These are phyloP conservation scores for Vachellia pachyceras DNA, from an alignment of 306 rosid species.

Conservation along the genomic window DNA sequence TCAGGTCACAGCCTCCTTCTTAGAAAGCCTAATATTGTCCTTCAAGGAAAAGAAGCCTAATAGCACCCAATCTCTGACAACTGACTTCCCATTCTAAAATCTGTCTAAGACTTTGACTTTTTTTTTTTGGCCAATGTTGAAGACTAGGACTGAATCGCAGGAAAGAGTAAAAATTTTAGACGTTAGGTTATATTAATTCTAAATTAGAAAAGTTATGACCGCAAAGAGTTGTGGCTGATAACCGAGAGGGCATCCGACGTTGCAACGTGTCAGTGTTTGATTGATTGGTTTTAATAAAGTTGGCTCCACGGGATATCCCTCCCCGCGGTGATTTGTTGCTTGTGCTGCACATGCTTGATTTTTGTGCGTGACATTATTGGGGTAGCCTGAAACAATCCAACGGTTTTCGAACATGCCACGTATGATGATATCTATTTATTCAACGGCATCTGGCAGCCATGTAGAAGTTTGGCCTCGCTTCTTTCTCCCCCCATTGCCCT, in stretches of 20 bases:
- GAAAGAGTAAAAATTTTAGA: background rate
- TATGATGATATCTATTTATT: conserved; percentile 13
- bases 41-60: background rate
- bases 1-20: background rate
- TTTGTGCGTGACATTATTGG: conserved; percentile 37
- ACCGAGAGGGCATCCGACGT: background rate
- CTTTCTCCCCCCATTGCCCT: background rate
- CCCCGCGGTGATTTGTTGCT: conserved; percentile 33
- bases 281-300: background rate
- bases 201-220: background rate
- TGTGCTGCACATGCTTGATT: background rate
- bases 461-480: conserved; percentile 15
- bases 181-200: background rate
- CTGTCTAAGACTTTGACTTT: background rate
- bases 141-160: background rate
- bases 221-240: background rate
- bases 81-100: background rate
- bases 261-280: background rate
- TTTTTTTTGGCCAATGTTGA: too few species aligned
- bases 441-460: conserved; percentile 36
- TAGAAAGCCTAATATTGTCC: background rate
- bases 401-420: conserved; percentile 20
- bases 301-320: background rate
- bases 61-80: background rate
- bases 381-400: conserved; percentile 35